phyloP scores from a whole-genome alignment of 768 basidiomycete genomes.

The Russula lepida region DNA sequence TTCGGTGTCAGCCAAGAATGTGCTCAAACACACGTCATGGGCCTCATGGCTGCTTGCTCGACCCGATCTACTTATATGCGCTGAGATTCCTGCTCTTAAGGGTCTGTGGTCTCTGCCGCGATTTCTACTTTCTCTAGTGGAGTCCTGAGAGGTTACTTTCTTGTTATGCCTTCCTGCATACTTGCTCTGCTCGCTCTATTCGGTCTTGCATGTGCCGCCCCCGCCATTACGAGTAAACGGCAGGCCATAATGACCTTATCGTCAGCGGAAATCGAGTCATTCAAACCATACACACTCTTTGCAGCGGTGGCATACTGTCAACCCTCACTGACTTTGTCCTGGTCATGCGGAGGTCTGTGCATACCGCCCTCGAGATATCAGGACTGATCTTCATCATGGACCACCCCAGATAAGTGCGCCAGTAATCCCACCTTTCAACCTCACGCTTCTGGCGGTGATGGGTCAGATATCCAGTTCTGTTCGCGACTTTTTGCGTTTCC shows the following conservation, averaged over 20 bases:
- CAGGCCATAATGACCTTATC: not conserved
- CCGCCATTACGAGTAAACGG: not conserved
- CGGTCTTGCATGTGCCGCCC: not conserved
- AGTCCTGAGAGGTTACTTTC: not conserved
- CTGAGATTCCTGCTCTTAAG: not conserved
- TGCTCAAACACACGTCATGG: not conserved
- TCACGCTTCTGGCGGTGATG: constrained; percentile 32
- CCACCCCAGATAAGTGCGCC: constrained; percentile 33
- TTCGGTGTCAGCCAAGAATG: not conserved
- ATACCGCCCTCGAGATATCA: not conserved
- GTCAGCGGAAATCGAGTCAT: constrained; percentile 33
- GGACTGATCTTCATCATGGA: not conserved
- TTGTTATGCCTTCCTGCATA: not conserved
- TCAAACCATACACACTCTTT: constrained; percentile 42
- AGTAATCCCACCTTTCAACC: constrained; percentile 40
- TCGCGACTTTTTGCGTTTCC: not conserved
- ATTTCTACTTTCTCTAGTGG: not conserved
- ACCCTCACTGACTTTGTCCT: constrained; percentile 35
- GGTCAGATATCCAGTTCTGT: constrained; percentile 4
- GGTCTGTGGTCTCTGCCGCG: not conserved
- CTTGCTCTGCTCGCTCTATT: not conserved
- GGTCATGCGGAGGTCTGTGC: constrained; percentile 43
- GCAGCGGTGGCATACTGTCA: constrained; percentile 46
- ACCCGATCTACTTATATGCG: not conserved
- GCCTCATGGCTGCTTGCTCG: too few relatives aligned